Percentiles rank a stretch among this genome's conserved stretches.
Conservation (phyloP, 257 asterid genomes). For the Solanum lycopersicoides region DNA sequence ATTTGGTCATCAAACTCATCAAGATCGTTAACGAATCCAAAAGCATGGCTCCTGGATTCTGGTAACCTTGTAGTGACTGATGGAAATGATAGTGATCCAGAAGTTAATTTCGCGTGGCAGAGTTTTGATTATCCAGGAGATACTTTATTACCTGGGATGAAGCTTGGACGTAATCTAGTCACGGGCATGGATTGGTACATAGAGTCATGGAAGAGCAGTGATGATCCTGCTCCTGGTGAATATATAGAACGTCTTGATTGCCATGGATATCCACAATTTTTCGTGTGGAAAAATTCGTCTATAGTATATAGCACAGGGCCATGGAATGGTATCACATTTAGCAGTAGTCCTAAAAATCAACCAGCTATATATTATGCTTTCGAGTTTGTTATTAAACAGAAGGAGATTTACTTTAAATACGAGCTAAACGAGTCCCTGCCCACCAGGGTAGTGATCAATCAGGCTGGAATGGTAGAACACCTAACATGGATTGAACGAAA, state of each 20-base stretch:
- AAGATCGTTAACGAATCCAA: not conserved
- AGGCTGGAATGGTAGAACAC: not conserved
- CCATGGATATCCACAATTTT: not conserved
- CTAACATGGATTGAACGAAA: not conserved
- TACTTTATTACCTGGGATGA: slow-evolving; percentile 8
- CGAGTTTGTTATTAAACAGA: not conserved
- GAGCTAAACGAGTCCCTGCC: not conserved
- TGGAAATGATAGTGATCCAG: not conserved
- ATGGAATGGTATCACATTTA: slow-evolving; percentile 1
- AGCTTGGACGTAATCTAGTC: not conserved
- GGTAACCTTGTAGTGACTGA: slow-evolving; percentile 7
- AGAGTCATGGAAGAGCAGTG: slow-evolving; percentile 1
- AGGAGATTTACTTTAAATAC: not conserved
- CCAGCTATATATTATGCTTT: not conserved
- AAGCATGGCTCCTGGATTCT: not conserved
- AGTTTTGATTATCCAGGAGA: slow-evolving; percentile 5
- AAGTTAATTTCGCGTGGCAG: not conserved
- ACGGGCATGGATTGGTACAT: not conserved
- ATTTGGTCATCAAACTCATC: slow-evolving; percentile 6
- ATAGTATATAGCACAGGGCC: not conserved
- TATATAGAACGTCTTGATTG: not conserved
- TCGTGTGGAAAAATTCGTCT: not conserved
- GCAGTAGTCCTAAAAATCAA: not conserved
- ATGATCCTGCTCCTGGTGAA: slow-evolving; percentile 8
- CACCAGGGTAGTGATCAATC: not conserved